phyloP scores from a whole-genome alignment of 2,329 filamentous ascomycete genomes.

The Lasiodiplodia hormozganensis region DNA sequence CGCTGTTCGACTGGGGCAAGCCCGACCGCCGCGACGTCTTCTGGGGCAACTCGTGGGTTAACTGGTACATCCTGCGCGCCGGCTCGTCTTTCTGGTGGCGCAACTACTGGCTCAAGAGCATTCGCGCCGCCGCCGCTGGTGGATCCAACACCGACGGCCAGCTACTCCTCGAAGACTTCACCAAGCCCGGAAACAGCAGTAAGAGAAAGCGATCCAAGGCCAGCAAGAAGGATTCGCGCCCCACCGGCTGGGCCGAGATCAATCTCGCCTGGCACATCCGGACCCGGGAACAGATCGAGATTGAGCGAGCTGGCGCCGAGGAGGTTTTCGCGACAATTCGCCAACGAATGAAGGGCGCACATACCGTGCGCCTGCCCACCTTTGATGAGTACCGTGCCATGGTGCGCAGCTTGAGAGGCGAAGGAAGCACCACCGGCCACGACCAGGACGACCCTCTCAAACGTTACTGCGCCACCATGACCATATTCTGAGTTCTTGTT shows the following conservation, averaged over 20 bases:
- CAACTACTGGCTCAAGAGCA: slow-evolving; percentile 38
- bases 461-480: slow-evolving; percentile 25
- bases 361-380: slow-evolving; percentile 10
- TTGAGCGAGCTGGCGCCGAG: slow-evolving; percentile 25
- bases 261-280: slow-evolving; percentile 5
- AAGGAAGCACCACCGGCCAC: background rate
- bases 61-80: slow-evolving; percentile 43
- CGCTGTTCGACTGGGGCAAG: slow-evolving; percentile 35
- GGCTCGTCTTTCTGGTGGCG: slow-evolving; percentile 42
- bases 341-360: slow-evolving; percentile 24
- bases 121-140: background rate
- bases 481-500: slow-evolving; percentile 9
- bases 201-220: slow-evolving; percentile 4
- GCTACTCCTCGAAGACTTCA: background rate
- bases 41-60: slow-evolving; percentile 40
- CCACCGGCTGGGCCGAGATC: slow-evolving; percentile 24
- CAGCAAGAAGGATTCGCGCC: background rate
- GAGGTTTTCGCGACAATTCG: slow-evolving; percentile 26
- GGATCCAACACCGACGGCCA: background rate
- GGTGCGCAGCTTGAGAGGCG: slow-evolving; percentile 26
- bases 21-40: slow-evolving; percentile 28
- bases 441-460: slow-evolving; percentile 16
- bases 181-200: slow-evolving; percentile 4
- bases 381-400: slow-evolving; percentile 27
- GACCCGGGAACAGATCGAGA: slow-evolving; percentile 23